Evolutionary conservation across 306 rosid species (phyloP).

Genomic region (Fragaria nilgerrensis): DNA sequence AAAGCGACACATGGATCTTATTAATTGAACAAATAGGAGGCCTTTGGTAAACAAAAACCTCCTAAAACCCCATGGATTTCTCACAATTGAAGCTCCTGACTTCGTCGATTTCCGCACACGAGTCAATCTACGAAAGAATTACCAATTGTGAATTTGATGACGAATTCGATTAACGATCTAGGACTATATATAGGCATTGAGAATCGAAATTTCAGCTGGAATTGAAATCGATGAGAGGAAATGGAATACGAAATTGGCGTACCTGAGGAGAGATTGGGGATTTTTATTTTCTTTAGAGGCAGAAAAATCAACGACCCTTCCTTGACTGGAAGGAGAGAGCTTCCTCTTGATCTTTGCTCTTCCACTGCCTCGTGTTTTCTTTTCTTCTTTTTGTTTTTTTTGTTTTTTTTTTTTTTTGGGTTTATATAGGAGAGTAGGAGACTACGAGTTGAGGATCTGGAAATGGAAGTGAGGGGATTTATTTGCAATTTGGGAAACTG

Average conservation of each 20-base stretch:
- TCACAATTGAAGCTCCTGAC: constrained; percentile 28
- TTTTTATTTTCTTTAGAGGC: neutral
- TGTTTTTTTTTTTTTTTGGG: neutral
- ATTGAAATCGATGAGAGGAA: neutral
- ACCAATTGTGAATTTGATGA: neutral
- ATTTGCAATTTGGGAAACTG: no score
- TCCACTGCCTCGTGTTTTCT: neutral
- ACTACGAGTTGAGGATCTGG: no score
- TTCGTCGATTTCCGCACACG: neutral
- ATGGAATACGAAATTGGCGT: constrained; percentile 5
- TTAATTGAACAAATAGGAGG: constrained; percentile 11
- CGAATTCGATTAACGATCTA: constrained; percentile 35
- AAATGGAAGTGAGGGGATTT: no score
- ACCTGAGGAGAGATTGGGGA: constrained; percentile 36
- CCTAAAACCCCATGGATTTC: constrained; percentile 30
- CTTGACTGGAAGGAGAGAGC: constrained; percentile 15
- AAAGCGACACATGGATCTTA: constrained; percentile 28
- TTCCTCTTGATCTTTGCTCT: neutral
- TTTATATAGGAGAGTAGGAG: neutral
- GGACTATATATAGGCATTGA: constrained; percentile 40
- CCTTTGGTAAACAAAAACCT: constrained; percentile 20
- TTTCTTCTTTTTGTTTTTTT: neutral
- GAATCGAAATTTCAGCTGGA: constrained; percentile 19
- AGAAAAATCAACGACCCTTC: constrained; percentile 16
- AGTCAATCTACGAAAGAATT: constrained; percentile 21